Evolutionary conservation across 2,329 filamentous ascomycete species (phyloP).

Genomic region (Diplodia scrobiculata): DNA sequence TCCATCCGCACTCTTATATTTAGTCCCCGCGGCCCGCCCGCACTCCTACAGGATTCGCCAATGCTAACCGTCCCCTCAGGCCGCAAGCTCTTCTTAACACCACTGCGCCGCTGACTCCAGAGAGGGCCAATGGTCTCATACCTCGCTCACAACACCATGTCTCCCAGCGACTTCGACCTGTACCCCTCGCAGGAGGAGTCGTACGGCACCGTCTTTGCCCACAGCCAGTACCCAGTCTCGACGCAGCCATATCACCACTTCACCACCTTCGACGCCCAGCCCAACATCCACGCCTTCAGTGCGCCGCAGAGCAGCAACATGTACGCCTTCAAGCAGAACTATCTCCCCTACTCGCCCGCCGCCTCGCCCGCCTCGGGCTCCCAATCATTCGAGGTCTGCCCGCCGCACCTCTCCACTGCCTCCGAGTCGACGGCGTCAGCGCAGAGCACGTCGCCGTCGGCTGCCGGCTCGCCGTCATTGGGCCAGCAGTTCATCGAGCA

Average conservation of each 20-base stretch:
- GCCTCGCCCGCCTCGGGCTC: constrained; percentile 51
- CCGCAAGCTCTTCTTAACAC: constrained; percentile 13
- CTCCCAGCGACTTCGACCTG: constrained; percentile 44
- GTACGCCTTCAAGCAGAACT: constrained; percentile 38
- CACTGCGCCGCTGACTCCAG: not conserved
- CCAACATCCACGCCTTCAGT: constrained; percentile 42
- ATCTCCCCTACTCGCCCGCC: constrained; percentile 44
- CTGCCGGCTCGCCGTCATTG: constrained; percentile 58
- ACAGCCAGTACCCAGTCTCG: constrained; percentile 37
- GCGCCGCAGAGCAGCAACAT: constrained; percentile 37
- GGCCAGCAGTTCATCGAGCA: constrained; percentile 60
- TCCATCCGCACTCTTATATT: constrained; percentile 29
- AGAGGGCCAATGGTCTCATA: constrained; percentile 42
- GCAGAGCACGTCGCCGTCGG: constrained; percentile 48
- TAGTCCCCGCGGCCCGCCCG: constrained; percentile 28
- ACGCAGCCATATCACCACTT: constrained; percentile 36
- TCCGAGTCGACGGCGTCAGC: constrained; percentile 57
- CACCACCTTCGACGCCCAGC: constrained; percentile 44
- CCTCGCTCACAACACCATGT: constrained; percentile 37
- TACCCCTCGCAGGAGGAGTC: constrained; percentile 38
- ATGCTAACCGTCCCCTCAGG: constrained; percentile 26
- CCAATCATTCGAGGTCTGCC: constrained; percentile 52
- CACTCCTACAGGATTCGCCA: constrained; percentile 27
- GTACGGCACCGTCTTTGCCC: constrained; percentile 38
- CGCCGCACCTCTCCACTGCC: constrained; percentile 51